Conservation (phyloP, 2,329 filamentous ascomycete genomes). For the Allantophomopsis cytisporea region DNA sequence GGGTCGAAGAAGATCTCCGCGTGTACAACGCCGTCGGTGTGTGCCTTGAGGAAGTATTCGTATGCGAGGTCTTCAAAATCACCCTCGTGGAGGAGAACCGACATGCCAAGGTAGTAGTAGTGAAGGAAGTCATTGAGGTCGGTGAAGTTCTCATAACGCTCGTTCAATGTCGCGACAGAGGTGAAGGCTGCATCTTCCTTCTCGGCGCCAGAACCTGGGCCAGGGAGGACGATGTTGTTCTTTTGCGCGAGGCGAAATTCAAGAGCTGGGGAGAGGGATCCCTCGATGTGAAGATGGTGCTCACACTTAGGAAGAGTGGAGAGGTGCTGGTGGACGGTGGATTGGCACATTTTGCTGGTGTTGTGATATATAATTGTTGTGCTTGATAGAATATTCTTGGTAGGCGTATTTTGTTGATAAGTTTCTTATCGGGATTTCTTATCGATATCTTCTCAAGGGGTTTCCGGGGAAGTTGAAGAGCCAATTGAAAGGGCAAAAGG, state of each 20-base stretch:
- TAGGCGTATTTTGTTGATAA: too few relatives aligned
- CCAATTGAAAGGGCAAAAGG: not conserved
- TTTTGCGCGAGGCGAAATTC: conserved; percentile 55
- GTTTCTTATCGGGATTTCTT: too few relatives aligned
- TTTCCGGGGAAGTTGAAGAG: too few relatives aligned
- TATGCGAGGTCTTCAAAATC: conserved; percentile 65
- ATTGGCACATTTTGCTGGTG: conserved; percentile 11
- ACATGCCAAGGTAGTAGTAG: conserved; percentile 70
- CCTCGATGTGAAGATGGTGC: conserved; percentile 71
- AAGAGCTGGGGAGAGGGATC: conserved; percentile 54
- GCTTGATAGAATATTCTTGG: too few relatives aligned
- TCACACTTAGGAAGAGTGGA: conserved; percentile 63
- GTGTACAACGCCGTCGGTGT: conserved; percentile 52
- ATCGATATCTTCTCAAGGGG: too few relatives aligned
- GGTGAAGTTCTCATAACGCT: conserved; percentile 53
- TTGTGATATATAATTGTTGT: not conserved
- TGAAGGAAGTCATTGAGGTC: conserved; percentile 66
- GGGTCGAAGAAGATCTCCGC: conserved; percentile 75
- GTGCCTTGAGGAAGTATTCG: conserved; percentile 54
- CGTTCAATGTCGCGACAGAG: conserved; percentile 41
- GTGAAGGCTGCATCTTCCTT: conserved; percentile 45
- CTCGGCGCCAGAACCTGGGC: conserved; percentile 13
- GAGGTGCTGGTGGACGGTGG: conserved; percentile 33
- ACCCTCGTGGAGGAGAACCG: conserved; percentile 45
- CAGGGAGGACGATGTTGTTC: conserved; percentile 50